Conservation (phyloP, 176 grass and related monocot genomes). For the Hyparrhenia diplandra region DNA sequence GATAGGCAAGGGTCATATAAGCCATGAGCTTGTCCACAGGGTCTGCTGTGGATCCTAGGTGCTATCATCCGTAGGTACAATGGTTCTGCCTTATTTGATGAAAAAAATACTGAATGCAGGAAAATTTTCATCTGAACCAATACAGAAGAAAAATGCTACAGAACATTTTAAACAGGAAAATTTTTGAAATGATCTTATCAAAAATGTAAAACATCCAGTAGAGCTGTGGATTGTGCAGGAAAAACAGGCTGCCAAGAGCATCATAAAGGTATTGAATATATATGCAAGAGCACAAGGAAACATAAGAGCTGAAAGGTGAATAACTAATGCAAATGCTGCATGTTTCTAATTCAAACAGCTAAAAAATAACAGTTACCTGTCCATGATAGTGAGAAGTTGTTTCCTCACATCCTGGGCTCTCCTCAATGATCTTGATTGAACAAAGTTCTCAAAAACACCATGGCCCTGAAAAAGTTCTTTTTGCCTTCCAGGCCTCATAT, state of each 20-base stretch:
- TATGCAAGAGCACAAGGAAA: background rate
- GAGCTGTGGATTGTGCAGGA: background rate
- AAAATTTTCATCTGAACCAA: background rate
- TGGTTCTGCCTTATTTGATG: background rate
- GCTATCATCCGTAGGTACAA: background rate
- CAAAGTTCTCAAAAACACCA: conserved; percentile 99
- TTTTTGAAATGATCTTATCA: background rate
- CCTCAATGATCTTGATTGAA: conserved; percentile 79
- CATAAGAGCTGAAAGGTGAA: background rate
- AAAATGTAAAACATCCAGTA: background rate
- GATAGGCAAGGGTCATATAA: background rate
- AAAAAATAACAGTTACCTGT: conserved; percentile 53
- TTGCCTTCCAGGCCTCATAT: conserved; percentile 95
- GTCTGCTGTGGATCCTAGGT: background rate
- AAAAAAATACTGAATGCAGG: background rate
- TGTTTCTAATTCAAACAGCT: background rate
- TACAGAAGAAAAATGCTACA: background rate
- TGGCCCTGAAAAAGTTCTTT: conserved; percentile 92
- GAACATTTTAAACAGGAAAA: background rate
- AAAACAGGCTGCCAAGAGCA: background rate
- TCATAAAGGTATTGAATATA: background rate
- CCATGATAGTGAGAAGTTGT: conserved; percentile 95
- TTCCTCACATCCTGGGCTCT: conserved; percentile 95
- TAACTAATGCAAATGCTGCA: background rate
- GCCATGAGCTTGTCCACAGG: background rate